Conservation (phyloP, 2,329 filamentous ascomycete species). For the Fusarium newnesense region DNA sequence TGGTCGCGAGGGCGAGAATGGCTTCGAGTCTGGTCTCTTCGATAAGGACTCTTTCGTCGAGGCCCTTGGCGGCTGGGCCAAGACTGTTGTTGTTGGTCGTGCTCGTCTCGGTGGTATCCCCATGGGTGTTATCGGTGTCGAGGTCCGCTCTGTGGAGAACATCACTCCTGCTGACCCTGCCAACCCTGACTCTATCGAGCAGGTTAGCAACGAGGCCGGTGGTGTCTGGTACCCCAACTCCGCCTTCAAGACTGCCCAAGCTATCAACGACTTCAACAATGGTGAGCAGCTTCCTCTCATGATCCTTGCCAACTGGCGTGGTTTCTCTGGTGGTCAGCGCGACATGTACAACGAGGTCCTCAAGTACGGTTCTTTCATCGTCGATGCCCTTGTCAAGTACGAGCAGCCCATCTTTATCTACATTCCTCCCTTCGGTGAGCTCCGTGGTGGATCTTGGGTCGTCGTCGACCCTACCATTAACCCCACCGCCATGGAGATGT, state of each 20-base stretch:
- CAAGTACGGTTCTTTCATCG: conserved; percentile 99
- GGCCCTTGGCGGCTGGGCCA: conserved; percentile 95
- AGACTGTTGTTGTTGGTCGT: conserved; percentile 95
- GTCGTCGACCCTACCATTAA: conserved; percentile 99
- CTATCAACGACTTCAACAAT: conserved; percentile 98
- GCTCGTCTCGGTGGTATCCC: conserved; percentile 97
- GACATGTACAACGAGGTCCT: conserved; percentile 99
- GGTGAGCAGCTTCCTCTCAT: conserved; percentile 98
- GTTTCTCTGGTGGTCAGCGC: conserved; percentile 98
- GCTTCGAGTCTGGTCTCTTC: conserved; percentile 89
- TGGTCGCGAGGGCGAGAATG: conserved; percentile 81
- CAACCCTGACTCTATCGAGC: conserved; percentile 98
- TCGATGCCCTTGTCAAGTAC: conserved; percentile 97
- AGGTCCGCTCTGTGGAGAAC: conserved; percentile 96
- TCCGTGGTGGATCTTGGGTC: conserved; percentile 99
- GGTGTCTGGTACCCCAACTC: conserved; percentile 99
- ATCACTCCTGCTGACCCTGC: conserved; percentile 95
- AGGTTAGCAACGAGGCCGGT: conserved; percentile 92
- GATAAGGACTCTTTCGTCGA: conserved; percentile 98
- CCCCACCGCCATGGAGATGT: conserved; percentile 98
- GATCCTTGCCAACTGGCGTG: conserved; percentile 99
- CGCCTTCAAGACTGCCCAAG: conserved; percentile 99
- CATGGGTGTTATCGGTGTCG: conserved; percentile 97
- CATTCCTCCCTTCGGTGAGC: conserved; percentile 95
- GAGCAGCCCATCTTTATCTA: conserved; percentile 99